A percentile compares a stretch with the other conserved stretches of the same genome.
Conservation (phyloP, 345 rosid species). For the Arabidopsis suecica region DNA sequence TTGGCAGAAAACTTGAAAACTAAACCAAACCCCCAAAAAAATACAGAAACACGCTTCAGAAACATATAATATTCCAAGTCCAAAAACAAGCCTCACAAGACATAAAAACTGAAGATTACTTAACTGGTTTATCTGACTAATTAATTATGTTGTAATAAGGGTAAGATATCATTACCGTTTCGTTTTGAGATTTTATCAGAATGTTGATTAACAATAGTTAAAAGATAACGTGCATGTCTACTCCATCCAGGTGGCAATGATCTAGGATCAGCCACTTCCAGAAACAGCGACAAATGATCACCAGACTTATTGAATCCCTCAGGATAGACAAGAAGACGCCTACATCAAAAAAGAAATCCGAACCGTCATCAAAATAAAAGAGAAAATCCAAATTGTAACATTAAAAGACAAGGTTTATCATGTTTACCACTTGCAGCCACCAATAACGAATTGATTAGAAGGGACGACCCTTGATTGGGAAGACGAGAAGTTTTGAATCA, state of each 20-base stretch:
- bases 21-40: too few species aligned
- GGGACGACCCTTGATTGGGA: neutral
- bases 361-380: neutral
- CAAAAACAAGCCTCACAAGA: neutral
- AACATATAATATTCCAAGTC: neutral
- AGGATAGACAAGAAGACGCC: conserved; percentile 70
- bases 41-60: too few species aligned
- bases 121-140: too few species aligned
- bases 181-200: neutral
- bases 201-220: neutral
- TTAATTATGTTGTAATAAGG: neutral
- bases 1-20: too few species aligned
- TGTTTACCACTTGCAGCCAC: conserved; percentile 10
- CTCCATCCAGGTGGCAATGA: conserved; percentile 1
- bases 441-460: conserved; percentile 4
- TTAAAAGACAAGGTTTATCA: neutral
- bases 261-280: neutral
- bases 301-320: conserved; percentile 40
- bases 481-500: neutral
- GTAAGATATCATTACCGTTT: neutral
- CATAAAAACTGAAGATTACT: too few species aligned
- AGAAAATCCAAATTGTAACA: neutral
- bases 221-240: neutral
- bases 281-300: neutral
- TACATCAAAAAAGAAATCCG: conserved; percentile 34